These are phyloP conservation scores for Malassezia sp. DNA, from an alignment of 1,284 basidiomycete species.

Conservation along the genomic window DNA sequence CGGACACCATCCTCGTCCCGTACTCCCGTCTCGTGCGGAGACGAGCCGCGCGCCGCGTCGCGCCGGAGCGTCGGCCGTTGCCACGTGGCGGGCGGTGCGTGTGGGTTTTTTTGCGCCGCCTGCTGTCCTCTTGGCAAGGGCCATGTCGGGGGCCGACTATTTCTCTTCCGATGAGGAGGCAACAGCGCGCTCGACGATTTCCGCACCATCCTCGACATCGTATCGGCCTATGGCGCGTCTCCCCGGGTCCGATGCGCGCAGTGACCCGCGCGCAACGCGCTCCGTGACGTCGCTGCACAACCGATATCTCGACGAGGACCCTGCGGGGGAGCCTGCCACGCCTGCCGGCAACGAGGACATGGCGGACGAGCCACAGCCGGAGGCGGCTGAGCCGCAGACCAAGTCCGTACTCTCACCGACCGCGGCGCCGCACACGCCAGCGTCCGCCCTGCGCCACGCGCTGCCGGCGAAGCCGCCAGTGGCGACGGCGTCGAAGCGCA, in stretches of 20 bases:
- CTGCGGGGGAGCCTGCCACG: background rate
- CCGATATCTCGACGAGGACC: conserved; percentile 1
- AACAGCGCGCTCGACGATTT: conserved; percentile 10
- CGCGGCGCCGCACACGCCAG: conserved; percentile 9
- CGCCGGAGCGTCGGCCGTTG: background rate
- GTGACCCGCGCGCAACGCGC: conserved; percentile 4
- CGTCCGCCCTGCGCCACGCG: conserved; percentile 7
- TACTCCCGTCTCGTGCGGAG: background rate
- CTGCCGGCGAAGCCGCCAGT: conserved; percentile 1
- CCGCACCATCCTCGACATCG: conserved; percentile 14
- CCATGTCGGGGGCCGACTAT: conserved; percentile 14
- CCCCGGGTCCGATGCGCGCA: conserved; percentile 4
- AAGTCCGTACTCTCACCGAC: conserved; percentile 12
- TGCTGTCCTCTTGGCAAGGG: background rate
- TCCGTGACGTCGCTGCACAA: conserved; percentile 11
- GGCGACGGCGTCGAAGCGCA: conserved; percentile 23
- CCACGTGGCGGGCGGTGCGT: conserved; percentile 5
- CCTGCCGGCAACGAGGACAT: conserved; percentile 10
- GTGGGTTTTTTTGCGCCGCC: conserved; percentile 3
- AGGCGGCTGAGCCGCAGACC: background rate
- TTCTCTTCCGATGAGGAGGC: conserved; percentile 15
- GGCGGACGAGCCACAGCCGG: background rate
- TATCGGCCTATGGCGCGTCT: conserved; percentile 12
- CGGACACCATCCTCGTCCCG: conserved; percentile 6
- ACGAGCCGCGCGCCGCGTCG: background rate